Evolutionary conservation across 495 filamentous ascomycete species (phyloP).

Genomic region (Massariosphaeria phaeospora): DNA sequence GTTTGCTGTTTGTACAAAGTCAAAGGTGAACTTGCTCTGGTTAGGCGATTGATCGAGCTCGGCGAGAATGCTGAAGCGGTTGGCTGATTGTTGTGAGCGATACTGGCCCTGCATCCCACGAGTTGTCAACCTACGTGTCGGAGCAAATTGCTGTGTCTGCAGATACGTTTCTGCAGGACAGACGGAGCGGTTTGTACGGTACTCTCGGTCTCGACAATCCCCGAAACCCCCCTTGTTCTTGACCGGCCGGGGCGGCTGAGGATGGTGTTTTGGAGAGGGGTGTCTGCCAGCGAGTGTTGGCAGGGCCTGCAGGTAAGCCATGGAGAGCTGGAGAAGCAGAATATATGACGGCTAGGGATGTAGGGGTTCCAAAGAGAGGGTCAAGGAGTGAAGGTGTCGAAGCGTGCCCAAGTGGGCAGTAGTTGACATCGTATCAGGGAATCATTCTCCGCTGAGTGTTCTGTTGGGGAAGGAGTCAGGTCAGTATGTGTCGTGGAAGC

Average conservation of each 20-base stretch:
- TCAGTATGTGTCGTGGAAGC: no score
- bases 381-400: no score
- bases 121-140: conserved; percentile 2
- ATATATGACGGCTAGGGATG: not conserved
- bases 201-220: not conserved
- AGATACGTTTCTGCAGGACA: conserved; percentile 1
- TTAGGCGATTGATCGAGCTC: conserved; percentile 15
- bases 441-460: no score
- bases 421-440: no score
- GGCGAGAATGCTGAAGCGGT: conserved; percentile 27
- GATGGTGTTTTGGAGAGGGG: not conserved
- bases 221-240: conserved; percentile 6
- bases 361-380: conserved; percentile 1
- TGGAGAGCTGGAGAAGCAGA: not conserved
- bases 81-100: conserved; percentile 14
- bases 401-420: no score
- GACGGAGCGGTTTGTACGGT: not conserved
- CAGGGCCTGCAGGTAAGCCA: conserved; percentile 3
- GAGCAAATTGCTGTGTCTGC: conserved; percentile 15
- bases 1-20: conserved; percentile 14
- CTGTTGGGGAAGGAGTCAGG: no score
- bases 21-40: conserved; percentile 23
- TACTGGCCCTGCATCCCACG: not conserved
- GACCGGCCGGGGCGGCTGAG: not conserved
- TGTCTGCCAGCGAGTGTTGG: conserved; percentile 1